Base-by-base conservation (phyloP, 768 basidiomycete genomes). In the Auricularia heimuer region DNA sequence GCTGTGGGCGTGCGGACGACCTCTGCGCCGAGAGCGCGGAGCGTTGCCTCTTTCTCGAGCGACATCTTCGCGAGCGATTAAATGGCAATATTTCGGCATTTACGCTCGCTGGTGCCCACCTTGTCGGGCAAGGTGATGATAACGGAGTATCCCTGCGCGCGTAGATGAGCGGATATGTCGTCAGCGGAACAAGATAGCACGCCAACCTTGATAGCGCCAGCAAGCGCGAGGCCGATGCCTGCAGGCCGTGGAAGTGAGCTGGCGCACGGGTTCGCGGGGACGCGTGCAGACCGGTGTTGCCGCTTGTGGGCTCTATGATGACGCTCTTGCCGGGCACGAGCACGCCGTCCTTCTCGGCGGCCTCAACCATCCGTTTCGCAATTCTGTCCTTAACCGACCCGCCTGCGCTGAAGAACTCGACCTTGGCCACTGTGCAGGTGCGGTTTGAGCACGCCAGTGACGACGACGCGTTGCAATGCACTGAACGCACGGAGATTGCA, bases 341-440 rank as follows among this genome's bases (percentile, higher is more conserved):
- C 62, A 79, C 85, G 39, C 94, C 95, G 39, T 92, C 87, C 63
- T 81, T 80, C 79, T 99, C 97, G 4, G 96, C 97, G n/a, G 88
- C 84, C 68, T 94, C 88, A 1, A 98, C 85, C 96, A 99, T 99
- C 11, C 92, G 86, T 74, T 93, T 95, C 34, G 94, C 95, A 63
- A 98, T 96, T 65, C 95, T 81, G 73, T 98, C 96, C 78, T 99
- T 99, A 66, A 98, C 89, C 2, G 90, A 94, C 2, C 96, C 96
- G 10, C 96, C 97, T 1, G 86, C 88, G 21, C 91, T 94, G 72
- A 91, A 83, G 73, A 85, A 98, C 70, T 99, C 96, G 16, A 90
- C 81, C 75, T 97, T 98, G 6, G 82, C 95, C 72, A 96, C 91
- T 95, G 67, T 21, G 51, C 21, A 42, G 11, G 29, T 16, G 14